These are phyloP conservation scores for Macrophomina phaseolina DNA, from an alignment of 2,329 filamentous ascomycete genomes.

Conservation along the genomic window DNA sequence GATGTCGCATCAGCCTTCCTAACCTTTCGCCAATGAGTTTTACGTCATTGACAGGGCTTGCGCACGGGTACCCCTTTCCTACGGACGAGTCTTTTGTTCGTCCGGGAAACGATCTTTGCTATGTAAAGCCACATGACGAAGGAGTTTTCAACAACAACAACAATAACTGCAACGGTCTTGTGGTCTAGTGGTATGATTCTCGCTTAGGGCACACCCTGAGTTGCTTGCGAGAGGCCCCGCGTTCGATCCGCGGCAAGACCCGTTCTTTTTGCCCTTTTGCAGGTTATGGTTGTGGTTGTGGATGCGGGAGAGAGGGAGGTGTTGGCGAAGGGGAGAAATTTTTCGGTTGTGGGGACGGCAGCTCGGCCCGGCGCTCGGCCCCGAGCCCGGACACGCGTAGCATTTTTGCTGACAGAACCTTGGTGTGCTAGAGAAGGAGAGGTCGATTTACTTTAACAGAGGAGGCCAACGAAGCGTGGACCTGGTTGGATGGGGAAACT, in stretches of 20 bases:
- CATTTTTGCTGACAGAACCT: no score
- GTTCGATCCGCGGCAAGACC: constrained; percentile 14
- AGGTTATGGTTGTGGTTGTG: not conserved
- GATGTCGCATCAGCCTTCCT: no score
- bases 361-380: not conserved
- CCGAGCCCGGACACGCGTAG: not conserved
- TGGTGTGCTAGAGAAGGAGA: no score
- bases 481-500: no score
- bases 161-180: not conserved
- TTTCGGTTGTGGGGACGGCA: not conserved
- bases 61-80: no score
- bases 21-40: no score
- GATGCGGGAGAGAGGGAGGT: not conserved
- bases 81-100: no score
- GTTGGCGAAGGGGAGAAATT: not conserved
- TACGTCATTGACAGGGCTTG: no score
- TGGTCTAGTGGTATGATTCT: not conserved
- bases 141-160: not conserved
- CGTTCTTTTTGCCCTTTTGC: not conserved
- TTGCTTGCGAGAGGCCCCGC: constrained; percentile 12
- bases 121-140: not conserved
- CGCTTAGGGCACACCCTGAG: constrained; percentile 8
- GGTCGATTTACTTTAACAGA: no score
- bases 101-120: no score
- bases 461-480: no score